Evolutionary conservation across 2,329 filamentous ascomycete species (phyloP).

Genomic region (Aspergillus viridinutans): DNA sequence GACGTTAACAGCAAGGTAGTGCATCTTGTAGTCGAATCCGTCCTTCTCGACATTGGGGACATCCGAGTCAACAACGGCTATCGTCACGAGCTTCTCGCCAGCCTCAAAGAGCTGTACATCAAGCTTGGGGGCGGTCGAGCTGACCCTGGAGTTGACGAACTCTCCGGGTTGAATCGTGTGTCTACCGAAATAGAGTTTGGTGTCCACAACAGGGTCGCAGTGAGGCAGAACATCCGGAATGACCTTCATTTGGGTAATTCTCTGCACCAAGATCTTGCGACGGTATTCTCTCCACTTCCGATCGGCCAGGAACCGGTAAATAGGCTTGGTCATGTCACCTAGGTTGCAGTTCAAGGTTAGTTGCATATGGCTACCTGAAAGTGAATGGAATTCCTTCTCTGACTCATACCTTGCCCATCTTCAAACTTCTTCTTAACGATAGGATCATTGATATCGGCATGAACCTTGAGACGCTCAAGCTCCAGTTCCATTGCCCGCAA

Average conservation of each 20-base stretch:
- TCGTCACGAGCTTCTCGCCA: conserved; percentile 74
- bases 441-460: conserved; percentile 93
- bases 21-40: conserved; percentile 73
- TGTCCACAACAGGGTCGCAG: conserved; percentile 72
- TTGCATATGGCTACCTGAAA: neutral
- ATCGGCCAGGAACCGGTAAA: conserved; percentile 87
- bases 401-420: conserved; percentile 68
- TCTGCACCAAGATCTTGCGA: conserved; percentile 73
- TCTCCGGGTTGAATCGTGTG: conserved; percentile 70
- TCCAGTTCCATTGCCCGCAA: conserved; percentile 67
- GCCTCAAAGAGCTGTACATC: conserved; percentile 80
- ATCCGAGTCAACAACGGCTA: conserved; percentile 85
- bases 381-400: neutral
- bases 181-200: conserved; percentile 74
- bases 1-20: conserved; percentile 77
- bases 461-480: conserved; percentile 76
- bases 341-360: neutral
- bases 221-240: conserved; percentile 82
- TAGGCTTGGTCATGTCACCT: conserved; percentile 95
- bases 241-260: conserved; percentile 79
- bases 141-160: conserved; percentile 69
- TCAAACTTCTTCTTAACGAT: conserved; percentile 90
- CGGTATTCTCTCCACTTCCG: conserved; percentile 83
- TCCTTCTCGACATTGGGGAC: conserved; percentile 75
- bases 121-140: conserved; percentile 69